A percentile compares a stretch with the other conserved stretches of the same genome.
phyloP scores from a whole-genome alignment of 169 alveolate species.

The Plasmodium sp. region DNA sequence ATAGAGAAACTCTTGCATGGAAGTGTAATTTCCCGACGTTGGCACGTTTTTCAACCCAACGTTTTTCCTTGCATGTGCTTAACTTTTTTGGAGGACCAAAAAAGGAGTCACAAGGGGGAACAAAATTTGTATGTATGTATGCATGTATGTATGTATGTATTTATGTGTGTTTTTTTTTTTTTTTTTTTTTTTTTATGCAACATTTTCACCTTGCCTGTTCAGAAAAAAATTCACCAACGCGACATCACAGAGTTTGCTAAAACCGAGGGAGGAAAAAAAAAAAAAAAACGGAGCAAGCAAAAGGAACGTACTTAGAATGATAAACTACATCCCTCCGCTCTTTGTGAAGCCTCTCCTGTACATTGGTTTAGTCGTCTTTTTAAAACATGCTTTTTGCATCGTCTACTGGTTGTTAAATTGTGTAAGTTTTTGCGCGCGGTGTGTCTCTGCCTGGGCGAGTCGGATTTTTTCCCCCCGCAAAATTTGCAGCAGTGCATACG shows the following conservation, averaged over 20 bases:
- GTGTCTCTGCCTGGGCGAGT: background rate
- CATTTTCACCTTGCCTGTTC: slow-evolving; percentile 5
- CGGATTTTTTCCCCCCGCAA: background rate
- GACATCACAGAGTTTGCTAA: background rate
- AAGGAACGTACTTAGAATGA: slow-evolving; percentile 3
- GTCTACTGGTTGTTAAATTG: slow-evolving; percentile 36
- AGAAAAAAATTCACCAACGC: background rate
- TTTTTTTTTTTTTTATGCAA: background rate
- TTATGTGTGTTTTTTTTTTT: background rate
- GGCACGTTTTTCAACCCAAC: background rate
- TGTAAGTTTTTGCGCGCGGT: slow-evolving; percentile 16
- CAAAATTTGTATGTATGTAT: background rate
- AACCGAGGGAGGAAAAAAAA: background rate
- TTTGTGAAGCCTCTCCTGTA: slow-evolving; percentile 10
- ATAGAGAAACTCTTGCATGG: background rate
- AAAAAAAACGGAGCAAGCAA: background rate
- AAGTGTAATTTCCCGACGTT: background rate
- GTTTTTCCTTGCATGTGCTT: background rate
- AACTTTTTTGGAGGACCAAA: background rate
- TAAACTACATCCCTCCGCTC: background rate
- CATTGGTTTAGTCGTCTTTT: slow-evolving; percentile 41
- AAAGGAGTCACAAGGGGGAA: background rate
- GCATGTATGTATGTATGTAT: too few species aligned
- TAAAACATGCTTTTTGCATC: slow-evolving; percentile 20
- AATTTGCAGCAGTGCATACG: background rate